Evolutionary conservation across 2,329 filamentous ascomycete species (phyloP).

Genomic region (Plectosphaerella sp.): DNA sequence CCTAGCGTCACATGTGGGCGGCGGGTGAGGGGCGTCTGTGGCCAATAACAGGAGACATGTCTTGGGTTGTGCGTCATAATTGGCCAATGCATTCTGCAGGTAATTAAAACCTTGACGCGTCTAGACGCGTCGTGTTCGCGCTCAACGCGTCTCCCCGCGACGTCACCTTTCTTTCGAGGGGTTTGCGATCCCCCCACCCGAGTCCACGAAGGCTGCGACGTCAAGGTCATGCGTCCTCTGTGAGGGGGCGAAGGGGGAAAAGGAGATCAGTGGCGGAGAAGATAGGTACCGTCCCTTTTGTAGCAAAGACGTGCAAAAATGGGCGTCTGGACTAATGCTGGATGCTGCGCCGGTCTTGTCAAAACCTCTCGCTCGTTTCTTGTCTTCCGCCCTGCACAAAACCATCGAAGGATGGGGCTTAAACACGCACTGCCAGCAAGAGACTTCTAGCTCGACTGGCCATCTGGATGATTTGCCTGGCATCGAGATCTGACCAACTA

Average conservation of each 20-base stretch:
- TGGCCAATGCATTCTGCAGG: neutral
- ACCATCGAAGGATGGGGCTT: too few species aligned
- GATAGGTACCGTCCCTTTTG: neutral
- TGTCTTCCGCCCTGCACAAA: too few species aligned
- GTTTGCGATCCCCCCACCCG: neutral
- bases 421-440: too few species aligned
- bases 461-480: too few species aligned
- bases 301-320: neutral
- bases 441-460: too few species aligned
- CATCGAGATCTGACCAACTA: too few species aligned
- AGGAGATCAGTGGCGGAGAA: neutral
- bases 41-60: neutral
- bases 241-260: neutral
- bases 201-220: neutral
- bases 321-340: neutral
- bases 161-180: neutral
- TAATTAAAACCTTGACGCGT: neutral
- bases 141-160: neutral
- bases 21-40: neutral
- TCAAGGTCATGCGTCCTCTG: too few species aligned
- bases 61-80: neutral
- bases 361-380: too few species aligned
- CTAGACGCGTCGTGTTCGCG: neutral
- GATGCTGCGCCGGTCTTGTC: neutral
- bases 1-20: neutral